Base-by-base conservation (phyloP, 352 stramenopile species). In the Globisporangium splendens region DNA sequence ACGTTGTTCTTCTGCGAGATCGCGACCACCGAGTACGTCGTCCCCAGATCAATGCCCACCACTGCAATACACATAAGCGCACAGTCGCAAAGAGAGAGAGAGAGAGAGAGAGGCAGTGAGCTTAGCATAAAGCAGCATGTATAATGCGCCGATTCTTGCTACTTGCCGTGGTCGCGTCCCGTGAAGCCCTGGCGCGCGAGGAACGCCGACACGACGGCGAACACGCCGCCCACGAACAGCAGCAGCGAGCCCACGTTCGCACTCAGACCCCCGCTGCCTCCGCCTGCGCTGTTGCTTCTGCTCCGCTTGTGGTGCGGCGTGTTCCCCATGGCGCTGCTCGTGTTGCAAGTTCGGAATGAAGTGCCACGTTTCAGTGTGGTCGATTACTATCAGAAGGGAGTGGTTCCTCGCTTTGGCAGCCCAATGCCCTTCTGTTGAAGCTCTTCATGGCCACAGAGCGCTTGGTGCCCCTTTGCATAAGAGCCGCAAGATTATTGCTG, bases 1-100 rank as follows among this genome's bases (percentile, higher is more conserved):
- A 91, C 73, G 31, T 77, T 76, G 44, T 79, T 83, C 46, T 79
- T 74, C 50, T 85, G 81, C 1, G 74, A 72, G 53, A 91, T 88
- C 17, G 75, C 82, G 17, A 89, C 82, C 11, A 88, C 77, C 39
- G 81, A 91, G 72, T 88, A 91, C 63, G 81, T 91, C 44, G 81
- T 91, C 43, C 81, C 81, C 14, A 89, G 68, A 51, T 91, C 82
- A 41, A 91, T 84, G 51, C 82, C 82, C 31, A 91, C 69, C 21
- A 87, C 82, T 83, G 28, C 39, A n/a, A 13, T 6, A 13, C 20
- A 50, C 8, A 48, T 11, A 55, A 46, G 49, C 38, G 12, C 13
- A 46, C 6, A 35, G 28, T 35, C 28, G 5, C 5, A 10, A 10
- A 35, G 24, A 31, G 24, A 31, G 24, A 31, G n/a, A n/a, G n/a